A percentile compares a stretch with the other conserved stretches of the same genome.
Conservation (phyloP, 768 basidiomycete genomes). For the Suillus subaureus region DNA sequence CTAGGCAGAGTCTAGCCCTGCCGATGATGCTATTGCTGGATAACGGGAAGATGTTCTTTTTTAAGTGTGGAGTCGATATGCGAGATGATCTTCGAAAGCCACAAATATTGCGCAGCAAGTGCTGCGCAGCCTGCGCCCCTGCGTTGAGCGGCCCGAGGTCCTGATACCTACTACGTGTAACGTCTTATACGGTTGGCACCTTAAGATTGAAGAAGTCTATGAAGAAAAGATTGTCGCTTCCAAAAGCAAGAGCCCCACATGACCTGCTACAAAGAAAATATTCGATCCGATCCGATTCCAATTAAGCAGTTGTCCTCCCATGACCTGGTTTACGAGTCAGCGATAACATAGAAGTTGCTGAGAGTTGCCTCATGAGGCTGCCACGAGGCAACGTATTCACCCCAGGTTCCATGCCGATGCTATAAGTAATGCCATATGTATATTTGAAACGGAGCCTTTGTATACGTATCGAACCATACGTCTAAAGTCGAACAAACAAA, state of each 20-base stretch:
- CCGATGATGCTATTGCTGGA: not conserved
- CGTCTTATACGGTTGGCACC: not conserved
- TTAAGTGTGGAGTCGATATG: not conserved
- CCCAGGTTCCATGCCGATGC: not conserved
- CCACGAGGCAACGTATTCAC: not conserved
- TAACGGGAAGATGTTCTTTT: not conserved
- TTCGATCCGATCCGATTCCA: not conserved
- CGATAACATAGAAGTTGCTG: slow-evolving; percentile 1
- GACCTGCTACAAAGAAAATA: not conserved
- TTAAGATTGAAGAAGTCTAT: not conserved
- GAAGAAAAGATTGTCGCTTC: not conserved
- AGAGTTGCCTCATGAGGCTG: not conserved
- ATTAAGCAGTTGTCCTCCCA: not conserved
- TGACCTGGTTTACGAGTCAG: not conserved
- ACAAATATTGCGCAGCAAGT: not conserved
- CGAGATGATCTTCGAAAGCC: not conserved
- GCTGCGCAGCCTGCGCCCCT: not conserved
- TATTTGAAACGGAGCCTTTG: slow-evolving; percentile 5
- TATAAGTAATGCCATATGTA: not conserved
- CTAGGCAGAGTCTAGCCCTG: not conserved
- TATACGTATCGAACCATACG: not conserved
- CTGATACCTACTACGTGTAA: not conserved
- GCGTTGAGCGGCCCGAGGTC: not conserved
- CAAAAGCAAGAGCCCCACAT: not conserved
- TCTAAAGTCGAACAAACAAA: slow-evolving; percentile 6